Percentiles rank a stretch among this genome's conserved stretches.
These are phyloP conservation scores for Eurotiales sp. DNA, from an alignment of 2,329 filamentous ascomycete species.

Conservation along the genomic window DNA sequence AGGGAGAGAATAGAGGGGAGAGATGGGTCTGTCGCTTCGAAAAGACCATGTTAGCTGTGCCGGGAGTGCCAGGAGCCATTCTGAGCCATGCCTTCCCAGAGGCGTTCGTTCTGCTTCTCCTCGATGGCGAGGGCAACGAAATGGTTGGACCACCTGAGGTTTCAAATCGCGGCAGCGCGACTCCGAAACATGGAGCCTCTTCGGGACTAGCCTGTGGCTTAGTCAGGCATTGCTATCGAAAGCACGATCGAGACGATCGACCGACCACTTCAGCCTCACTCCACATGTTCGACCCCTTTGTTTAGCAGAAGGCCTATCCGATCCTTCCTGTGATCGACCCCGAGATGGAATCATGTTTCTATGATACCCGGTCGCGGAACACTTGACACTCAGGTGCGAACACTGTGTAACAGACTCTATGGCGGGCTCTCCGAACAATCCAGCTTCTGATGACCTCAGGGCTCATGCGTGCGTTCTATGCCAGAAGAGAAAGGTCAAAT, in stretches of 20 bases:
- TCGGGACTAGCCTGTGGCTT: not conserved
- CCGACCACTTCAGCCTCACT: no score
- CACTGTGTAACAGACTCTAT: not conserved
- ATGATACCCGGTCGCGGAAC: not conserved
- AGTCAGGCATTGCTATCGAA: not conserved
- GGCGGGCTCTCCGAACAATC: slow-evolving; percentile 1
- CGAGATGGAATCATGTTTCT: not conserved
- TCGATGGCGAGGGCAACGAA: no score
- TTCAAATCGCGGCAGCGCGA: not conserved
- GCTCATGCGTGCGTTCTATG: slow-evolving; percentile 15
- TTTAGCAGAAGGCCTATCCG: not conserved
- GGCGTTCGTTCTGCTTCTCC: not conserved
- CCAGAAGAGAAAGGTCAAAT: slow-evolving; percentile 16
- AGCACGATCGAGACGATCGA: no score
- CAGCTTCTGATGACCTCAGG: not conserved
- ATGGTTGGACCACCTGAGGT: not conserved
- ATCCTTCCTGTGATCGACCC: not conserved
- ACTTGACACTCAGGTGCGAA: not conserved
- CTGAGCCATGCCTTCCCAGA: not conserved
- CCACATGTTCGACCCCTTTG: no score
- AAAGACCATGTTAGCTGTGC: slow-evolving; percentile 1
- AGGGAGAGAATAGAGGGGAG: slow-evolving; percentile 23
- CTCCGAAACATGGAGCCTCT: slow-evolving; percentile 2
- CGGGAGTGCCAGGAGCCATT: not conserved
- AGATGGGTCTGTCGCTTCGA: not conserved